Base-by-base conservation (phyloP, 192 early-diverging fungal species). In the Dissophora ornata region DNA sequence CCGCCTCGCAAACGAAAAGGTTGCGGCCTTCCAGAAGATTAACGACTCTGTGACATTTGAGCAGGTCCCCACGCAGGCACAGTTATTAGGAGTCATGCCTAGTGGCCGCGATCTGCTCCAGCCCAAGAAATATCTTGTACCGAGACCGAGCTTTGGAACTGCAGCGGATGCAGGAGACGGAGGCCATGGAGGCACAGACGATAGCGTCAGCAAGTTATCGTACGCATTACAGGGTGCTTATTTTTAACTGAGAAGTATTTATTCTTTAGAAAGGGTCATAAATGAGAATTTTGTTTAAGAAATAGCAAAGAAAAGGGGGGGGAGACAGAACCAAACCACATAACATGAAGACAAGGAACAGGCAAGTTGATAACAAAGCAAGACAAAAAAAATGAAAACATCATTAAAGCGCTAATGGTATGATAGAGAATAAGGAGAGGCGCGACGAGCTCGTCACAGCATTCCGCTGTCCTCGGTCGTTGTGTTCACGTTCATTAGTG, bases 21-120 rank as follows among this genome's bases (percentile, higher is more conserved):
- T 78, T 18, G 32, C 55, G 3, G 77, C 69, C 9, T 85, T 80
- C 33, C 65, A 71, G 18, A 82, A 79, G 63, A 79, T 84, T 22
- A 88, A 88, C 49, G 71, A 88, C 55, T 84, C 83, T n/a, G 87
- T 88, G 46, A 81, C 87, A 24, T 88, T 81, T 62, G 71, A 86
- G 49, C 60, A 62, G n/a, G 77, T 88, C 0, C 87, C 85, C 16
- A 55, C 62, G 0, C 69, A 80, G 24, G 71, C 81, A 36, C 85
- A 82, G 15, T 55, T 88, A 8, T 74, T 84, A 41, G 66, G 61
- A 15, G 53, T 86, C 60, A 84, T 86, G 57, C 87, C 87, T 22
- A 79, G 81, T 54, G 87, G 87, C 25, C 75, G 87, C 36, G 77
- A 80, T 32, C 67, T 84, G 9, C 64, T 86, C 13, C 67, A 67